A percentile compares a stretch with the other conserved stretches of the same genome.
These are phyloP conservation scores for Pleurotus tuoliensis DNA, from an alignment of 768 basidiomycete species.

Conservation along the genomic window DNA sequence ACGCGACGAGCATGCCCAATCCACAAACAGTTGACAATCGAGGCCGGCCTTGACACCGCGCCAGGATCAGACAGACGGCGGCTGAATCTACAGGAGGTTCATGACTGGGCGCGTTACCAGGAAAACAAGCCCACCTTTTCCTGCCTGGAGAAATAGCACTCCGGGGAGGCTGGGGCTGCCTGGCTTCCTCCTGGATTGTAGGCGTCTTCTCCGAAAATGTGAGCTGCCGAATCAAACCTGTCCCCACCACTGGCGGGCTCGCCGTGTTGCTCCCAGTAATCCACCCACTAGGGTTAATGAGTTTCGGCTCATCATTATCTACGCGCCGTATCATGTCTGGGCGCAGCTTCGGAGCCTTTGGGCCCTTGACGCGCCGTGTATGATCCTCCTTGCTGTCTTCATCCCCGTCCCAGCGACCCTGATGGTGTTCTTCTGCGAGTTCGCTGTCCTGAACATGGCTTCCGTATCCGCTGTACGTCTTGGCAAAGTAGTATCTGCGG, in stretches of 20 bases:
- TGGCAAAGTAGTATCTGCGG: conserved; percentile 63
- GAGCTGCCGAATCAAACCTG: not conserved
- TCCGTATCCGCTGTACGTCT: conserved; percentile 54
- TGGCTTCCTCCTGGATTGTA: not conserved
- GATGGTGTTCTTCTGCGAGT: conserved; percentile 11
- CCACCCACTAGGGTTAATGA: conserved; percentile 72
- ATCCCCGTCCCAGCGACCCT: too few species aligned
- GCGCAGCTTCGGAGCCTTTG: conserved; percentile 34
- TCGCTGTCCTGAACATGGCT: not conserved
- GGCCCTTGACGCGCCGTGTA: not conserved
- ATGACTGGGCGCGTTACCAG: not conserved
- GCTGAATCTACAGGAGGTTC: conserved; percentile 11
- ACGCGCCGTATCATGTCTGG: conserved; percentile 78
- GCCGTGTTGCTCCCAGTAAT: conserved; percentile 34
- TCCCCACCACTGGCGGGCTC: too few species aligned
- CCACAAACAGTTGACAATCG: conserved; percentile 29
- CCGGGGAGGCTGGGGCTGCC: not conserved
- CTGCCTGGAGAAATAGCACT: not conserved
- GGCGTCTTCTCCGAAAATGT: not conserved
- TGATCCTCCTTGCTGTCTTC: conserved; percentile 10
- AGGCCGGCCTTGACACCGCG: conserved; percentile 26
- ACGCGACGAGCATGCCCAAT: not conserved
- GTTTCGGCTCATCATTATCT: conserved; percentile 57
- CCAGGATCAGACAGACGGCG: conserved; percentile 38
- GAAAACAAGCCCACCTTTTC: not conserved